Evolutionary conservation across 2,329 filamentous ascomycete genomes (phyloP), one percentile per base, ranked within the genome.

Genomic region (Macrophomina pseudophaseolina): DNA sequence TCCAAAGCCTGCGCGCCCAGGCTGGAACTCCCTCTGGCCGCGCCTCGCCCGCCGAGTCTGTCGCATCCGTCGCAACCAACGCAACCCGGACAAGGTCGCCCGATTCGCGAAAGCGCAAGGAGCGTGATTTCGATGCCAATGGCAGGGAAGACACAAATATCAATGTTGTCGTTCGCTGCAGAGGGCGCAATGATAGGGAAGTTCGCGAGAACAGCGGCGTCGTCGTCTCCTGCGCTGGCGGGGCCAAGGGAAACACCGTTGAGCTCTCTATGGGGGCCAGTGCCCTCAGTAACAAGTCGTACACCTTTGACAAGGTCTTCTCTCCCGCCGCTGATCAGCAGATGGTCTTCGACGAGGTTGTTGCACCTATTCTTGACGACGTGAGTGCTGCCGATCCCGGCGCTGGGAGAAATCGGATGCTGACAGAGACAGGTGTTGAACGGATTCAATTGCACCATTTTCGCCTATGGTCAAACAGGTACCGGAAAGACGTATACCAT

Each of bases 401-500:
- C 5, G 9, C 33, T 16, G 35, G 32, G 11, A 4, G 8, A 5
- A 14, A 33, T 9, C 16, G 30, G 12, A 4, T 8, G 18, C 42
- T 65, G 42, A 58, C 14, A 7, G 32, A n/a, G 0, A 1, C 71
- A 97, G 93, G 97, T 98, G 85, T 86, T 99, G 49, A 87, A 89
- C 30, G 95, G 95, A 63, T 98, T 92, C 81, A 99, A 99, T 78
- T 99, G 95, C 81, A 99, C 95, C 5, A 97, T 99, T 68, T 99
- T 99, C 74, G 95, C 95, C 40, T 99, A 99, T 77, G 95, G 95
- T 32, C 95, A 99, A 78, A 99, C 95, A 0, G 95, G 95, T 52
- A 99, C 95, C 0, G 95, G 95, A 72, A 99, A 99, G 79, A 99
- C 95, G 14, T 99, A 99, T 79, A 99, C 95, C 30, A 99, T 99